A percentile compares a stretch with the other conserved stretches of the same genome.
Conservation (phyloP, 306 rosid species). For the Lagenaria siceraria region DNA sequence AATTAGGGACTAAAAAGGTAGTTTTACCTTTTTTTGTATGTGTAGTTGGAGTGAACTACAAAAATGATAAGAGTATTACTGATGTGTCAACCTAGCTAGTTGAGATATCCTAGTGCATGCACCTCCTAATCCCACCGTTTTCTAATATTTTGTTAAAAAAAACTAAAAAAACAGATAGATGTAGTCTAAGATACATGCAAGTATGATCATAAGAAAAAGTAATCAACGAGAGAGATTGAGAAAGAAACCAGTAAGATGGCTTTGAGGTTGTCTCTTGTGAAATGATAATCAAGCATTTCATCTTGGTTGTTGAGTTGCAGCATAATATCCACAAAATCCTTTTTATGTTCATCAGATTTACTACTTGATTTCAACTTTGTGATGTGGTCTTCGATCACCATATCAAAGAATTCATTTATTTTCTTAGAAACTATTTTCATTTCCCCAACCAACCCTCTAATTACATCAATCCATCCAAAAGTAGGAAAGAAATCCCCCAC, state of each 20-base stretch:
- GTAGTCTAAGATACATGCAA: too few species aligned
- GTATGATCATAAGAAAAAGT: too few species aligned
- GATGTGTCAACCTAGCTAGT: too few species aligned
- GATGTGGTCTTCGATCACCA: background rate
- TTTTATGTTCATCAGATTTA: background rate
- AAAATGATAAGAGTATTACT: too few species aligned
- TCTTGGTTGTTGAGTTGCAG: background rate
- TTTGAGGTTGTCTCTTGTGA: background rate
- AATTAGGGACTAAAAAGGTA: too few species aligned
- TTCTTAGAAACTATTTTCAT: background rate
- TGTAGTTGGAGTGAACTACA: too few species aligned
- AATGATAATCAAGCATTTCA: background rate
- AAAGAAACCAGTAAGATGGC: background rate
- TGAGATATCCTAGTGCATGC: too few species aligned
- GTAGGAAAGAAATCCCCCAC: slow-evolving; percentile 12
- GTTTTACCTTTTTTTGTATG: too few species aligned
- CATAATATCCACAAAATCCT: background rate
- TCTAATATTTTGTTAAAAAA: too few species aligned
- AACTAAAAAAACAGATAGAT: too few species aligned
- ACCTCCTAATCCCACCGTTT: too few species aligned
- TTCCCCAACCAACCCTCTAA: background rate
- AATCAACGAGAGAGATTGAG: background rate
- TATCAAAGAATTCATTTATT: background rate
- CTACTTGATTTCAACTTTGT: background rate
- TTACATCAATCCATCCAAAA: slow-evolving; percentile 12